Evolutionary conservation across 805 yeast genomes (phyloP), one percentile per base, ranked within the genome.

Genomic region (Ogataea nitratoaversa): DNA sequence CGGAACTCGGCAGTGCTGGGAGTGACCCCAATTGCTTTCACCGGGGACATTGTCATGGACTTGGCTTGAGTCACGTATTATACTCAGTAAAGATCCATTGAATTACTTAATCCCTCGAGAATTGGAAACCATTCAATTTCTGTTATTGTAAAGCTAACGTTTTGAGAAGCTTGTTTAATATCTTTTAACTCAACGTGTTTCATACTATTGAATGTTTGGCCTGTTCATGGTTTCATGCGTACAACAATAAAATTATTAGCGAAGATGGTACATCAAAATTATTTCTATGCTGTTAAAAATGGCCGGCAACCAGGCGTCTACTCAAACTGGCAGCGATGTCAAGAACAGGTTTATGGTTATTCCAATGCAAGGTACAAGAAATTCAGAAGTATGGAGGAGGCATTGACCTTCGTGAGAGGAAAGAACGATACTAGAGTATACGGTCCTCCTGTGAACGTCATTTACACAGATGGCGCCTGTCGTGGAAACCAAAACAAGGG

Each of bases 401-500:
- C 95, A 0, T 42, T 54, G 19, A 60, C 56, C 0, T 80, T 70
- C 57, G 56, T 67, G 6, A 5, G 6, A 11, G 16, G 30, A 27
- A 27, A 6, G n/a, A 27, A 12, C 19, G 22, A n/a, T n/a, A 18
- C 13, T 6, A 19, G 19, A 5, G 9, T 12, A 3, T 12, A 20
- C 23, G 14, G 19, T 27, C 19, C 33, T 18, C 24, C 32, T 18
- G 23, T 19, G 1, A 36, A 30, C 18, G 31, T 32, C 8, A 66
- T 87, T 0, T 89, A 75, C 53, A 81, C 87, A 17, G 97, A 89
- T 60, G 97, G 96, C 0, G 84, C 95, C 0, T 68, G 81, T 0
- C 63, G 79, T 8, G 71, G 75, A 4, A 82, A 83, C 50, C 89
- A 88, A 0, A 63, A 53, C 17, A 34, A 37, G 0, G 48, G 49